phyloP scores from a whole-genome alignment of 2,329 filamentous ascomycete genomes.

The Pseudodiploospora longispora region DNA sequence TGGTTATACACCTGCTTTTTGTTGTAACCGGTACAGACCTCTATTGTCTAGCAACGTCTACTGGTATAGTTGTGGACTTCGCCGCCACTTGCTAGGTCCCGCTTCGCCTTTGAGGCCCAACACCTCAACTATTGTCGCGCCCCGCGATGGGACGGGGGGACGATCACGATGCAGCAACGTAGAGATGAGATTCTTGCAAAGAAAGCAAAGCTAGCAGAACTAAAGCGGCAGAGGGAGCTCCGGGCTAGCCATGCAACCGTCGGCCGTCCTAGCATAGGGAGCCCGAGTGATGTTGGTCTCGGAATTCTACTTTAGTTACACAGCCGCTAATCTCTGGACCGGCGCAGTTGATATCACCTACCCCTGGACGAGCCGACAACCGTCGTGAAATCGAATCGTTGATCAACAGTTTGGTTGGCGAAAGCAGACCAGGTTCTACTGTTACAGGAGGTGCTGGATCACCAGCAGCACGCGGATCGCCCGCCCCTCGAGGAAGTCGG shows the following conservation, averaged over 20 bases:
- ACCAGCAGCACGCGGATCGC: conserved; percentile 59
- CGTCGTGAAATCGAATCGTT: conserved; percentile 75
- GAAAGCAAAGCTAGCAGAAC: conserved; percentile 91
- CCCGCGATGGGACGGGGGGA: conserved; percentile 41
- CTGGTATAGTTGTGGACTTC: no score
- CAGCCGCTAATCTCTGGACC: conserved; percentile 5
- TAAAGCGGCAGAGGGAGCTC: conserved; percentile 85
- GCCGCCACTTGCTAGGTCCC: no score
- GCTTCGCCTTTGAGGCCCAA: neutral
- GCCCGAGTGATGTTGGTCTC: conserved; percentile 60
- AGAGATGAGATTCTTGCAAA: conserved; percentile 96
- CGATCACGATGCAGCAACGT: conserved; percentile 61
- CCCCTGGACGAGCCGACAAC: conserved; percentile 58
- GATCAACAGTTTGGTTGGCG: conserved; percentile 75
- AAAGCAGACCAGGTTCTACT: conserved; percentile 64
- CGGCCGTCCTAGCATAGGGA: conserved; percentile 60
- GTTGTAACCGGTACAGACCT: no score
- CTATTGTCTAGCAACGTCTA: no score
- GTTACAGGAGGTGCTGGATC: conserved; percentile 56
- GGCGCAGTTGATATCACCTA: conserved; percentile 52
- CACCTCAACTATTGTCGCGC: conserved; percentile 11
- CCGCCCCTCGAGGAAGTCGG: conserved; percentile 57
- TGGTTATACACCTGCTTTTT: no score
- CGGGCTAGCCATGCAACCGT: conserved; percentile 67
- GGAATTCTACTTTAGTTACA: conserved; percentile 6